Conservation (phyloP, 2,329 filamentous ascomycete species). For the Arthrobotrys musiformis region DNA sequence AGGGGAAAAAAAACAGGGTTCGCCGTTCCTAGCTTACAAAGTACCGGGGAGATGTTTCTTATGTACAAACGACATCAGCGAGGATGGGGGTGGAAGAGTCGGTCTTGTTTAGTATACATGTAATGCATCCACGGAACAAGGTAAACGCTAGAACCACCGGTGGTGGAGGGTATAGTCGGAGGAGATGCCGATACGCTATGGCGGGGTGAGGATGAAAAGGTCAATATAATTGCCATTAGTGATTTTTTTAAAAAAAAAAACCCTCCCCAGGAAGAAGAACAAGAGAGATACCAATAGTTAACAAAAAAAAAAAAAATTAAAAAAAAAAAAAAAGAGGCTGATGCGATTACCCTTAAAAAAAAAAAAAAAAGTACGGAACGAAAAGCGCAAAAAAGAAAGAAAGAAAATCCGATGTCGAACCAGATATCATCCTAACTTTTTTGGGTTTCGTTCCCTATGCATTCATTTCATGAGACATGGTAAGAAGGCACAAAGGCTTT, state of each 20-base stretch:
- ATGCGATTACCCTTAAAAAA: conserved; percentile 15
- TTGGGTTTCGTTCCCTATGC: neutral
- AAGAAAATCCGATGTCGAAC: conserved; percentile 43
- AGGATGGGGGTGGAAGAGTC: neutral
- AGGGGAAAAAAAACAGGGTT: conserved; percentile 7
- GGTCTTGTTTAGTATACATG: conserved; percentile 48
- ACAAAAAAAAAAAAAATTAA: conserved; percentile 22
- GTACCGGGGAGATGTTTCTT: conserved; percentile 53
- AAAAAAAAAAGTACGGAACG: too few relatives aligned
- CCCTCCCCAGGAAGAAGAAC: neutral
- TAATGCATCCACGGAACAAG: conserved; percentile 24
- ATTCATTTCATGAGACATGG: too few relatives aligned
- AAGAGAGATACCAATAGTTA: neutral
- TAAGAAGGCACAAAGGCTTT: neutral
- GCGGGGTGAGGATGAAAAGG: neutral
- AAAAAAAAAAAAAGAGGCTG: conserved; percentile 4
- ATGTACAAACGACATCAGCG: conserved; percentile 49
- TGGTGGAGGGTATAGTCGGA: neutral
- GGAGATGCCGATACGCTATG: neutral
- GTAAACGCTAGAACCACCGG: conserved; percentile 6
- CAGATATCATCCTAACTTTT: conserved; percentile 15
- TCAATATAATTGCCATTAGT: neutral
- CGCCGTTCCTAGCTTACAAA: conserved; percentile 48
- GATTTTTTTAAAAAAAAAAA: neutral
- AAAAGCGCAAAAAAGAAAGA: neutral